Conservation (phyloP, 441 rosid genomes). For the Pelargonium citronellum region DNA sequence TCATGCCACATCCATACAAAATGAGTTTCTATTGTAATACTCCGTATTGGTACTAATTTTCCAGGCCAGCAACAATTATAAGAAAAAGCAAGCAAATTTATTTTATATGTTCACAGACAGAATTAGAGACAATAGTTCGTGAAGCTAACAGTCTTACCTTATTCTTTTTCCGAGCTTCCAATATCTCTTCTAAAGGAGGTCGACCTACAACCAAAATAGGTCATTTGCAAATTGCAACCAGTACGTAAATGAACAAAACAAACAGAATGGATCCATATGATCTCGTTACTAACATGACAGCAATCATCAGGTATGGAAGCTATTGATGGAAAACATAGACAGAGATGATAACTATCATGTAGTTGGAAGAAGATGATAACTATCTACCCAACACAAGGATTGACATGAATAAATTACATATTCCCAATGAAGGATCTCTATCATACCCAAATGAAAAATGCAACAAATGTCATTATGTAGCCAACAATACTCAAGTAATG, state of each 20-base stretch:
- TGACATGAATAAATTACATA: neutral
- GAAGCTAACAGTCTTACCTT: conserved; percentile 37
- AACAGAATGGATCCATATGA: neutral
- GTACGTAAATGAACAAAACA: conserved; percentile 1
- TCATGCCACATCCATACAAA: too few species aligned
- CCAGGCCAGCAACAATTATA: neutral
- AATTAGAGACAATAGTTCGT: conserved; percentile 1
- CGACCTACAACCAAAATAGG: conserved; percentile 48
- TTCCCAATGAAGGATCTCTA: neutral
- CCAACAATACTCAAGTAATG: neutral
- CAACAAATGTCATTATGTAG: neutral
- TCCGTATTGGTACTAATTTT: neutral
- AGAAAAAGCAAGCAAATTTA: neutral
- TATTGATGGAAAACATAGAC: neutral
- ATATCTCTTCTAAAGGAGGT: conserved; percentile 53
- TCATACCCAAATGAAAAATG: neutral
- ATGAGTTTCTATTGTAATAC: too few species aligned
- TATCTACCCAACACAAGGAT: neutral
- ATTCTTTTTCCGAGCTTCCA: conserved; percentile 61
- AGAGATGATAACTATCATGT: neutral
- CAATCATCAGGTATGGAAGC: neutral
- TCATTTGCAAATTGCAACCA: neutral
- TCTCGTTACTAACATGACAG: neutral
- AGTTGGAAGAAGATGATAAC: neutral
- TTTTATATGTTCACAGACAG: neutral